These are phyloP conservation scores for Fragosphaeria purpurea DNA, from an alignment of 2,329 filamentous ascomycete species.

Conservation along the genomic window DNA sequence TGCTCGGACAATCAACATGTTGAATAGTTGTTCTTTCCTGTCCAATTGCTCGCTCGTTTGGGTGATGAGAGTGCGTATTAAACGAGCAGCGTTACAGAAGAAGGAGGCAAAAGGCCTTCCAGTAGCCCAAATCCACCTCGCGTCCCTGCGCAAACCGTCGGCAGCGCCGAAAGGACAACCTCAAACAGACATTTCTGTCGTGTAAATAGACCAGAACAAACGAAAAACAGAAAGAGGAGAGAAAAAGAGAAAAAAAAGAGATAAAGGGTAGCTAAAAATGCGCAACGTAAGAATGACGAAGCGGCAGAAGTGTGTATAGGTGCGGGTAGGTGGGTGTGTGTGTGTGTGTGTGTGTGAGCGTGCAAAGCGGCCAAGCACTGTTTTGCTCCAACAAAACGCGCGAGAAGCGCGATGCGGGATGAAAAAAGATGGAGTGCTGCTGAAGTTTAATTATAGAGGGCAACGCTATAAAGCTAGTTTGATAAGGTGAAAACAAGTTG, in stretches of 20 bases:
- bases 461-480: constrained; percentile 5
- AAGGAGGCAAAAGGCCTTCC: background rate
- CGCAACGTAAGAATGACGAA: background rate
- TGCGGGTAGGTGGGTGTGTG: background rate
- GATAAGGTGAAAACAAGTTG: constrained; percentile 5
- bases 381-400: constrained; percentile 4
- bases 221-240: background rate
- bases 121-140: constrained; percentile 7
- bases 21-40: too few relatives aligned
- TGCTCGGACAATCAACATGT: too few relatives aligned
- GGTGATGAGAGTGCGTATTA: too few relatives aligned
- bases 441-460: background rate
- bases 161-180: constrained; percentile 1
- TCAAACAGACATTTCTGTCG: constrained; percentile 8
- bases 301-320: background rate
- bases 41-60: too few relatives aligned
- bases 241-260: background rate
- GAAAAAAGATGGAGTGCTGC: constrained; percentile 1
- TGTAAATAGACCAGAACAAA: background rate
- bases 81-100: too few relatives aligned
- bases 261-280: background rate
- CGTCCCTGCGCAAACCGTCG: constrained; percentile 10
- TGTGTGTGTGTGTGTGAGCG: background rate
- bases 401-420: constrained; percentile 12
- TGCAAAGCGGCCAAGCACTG: background rate